Percentiles rank a stretch among this genome's conserved stretches.
phyloP scores from a whole-genome alignment of 1,284 basidiomycete species.

The Phellopilus nigrolimitatus region DNA sequence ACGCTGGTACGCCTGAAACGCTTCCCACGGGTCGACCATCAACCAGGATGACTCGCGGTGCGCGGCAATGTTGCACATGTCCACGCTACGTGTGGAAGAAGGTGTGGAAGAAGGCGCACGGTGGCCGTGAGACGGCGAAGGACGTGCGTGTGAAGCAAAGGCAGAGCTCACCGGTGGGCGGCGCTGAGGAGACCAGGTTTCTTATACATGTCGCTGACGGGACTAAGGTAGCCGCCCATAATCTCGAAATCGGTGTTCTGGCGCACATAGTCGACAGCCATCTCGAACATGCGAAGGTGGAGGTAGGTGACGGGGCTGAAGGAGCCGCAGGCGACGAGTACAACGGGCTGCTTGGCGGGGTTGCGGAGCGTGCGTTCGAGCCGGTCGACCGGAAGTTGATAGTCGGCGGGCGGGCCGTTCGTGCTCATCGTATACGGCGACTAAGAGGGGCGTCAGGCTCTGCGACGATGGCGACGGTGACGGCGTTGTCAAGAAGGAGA shows the following conservation, averaged over 20 bases:
- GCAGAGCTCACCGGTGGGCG: constrained; percentile 59
- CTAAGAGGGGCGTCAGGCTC: neutral
- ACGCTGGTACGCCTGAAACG: constrained; percentile 89
- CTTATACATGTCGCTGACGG: constrained; percentile 91
- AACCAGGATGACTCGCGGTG: constrained; percentile 71
- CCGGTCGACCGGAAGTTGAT: constrained; percentile 16
- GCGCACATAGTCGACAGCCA: constrained; percentile 93
- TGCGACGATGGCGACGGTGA: neutral
- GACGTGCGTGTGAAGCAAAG: constrained; percentile 2
- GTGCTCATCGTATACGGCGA: constrained; percentile 10
- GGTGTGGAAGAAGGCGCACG: constrained; percentile 3
- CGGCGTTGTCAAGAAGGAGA: neutral
- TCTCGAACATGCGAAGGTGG: constrained; percentile 94
- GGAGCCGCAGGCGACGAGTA: constrained; percentile 76
- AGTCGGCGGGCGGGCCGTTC: constrained; percentile 13
- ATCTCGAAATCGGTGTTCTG: constrained; percentile 94
- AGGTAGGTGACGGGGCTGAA: constrained; percentile 82
- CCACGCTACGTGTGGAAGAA: constrained; percentile 24
- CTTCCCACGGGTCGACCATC: constrained; percentile 98
- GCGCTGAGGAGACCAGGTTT: constrained; percentile 84
- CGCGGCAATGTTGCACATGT: constrained; percentile 85
- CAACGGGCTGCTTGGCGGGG: constrained; percentile 63
- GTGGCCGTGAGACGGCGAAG: neutral
- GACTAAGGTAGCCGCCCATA: constrained; percentile 90
- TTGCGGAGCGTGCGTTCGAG: constrained; percentile 41